A percentile compares a stretch with the other conserved stretches of the same genome.
These are phyloP conservation scores for Sarcocystis neurona DNA, from an alignment of 169 alveolate genomes.

Conservation along the genomic window DNA sequence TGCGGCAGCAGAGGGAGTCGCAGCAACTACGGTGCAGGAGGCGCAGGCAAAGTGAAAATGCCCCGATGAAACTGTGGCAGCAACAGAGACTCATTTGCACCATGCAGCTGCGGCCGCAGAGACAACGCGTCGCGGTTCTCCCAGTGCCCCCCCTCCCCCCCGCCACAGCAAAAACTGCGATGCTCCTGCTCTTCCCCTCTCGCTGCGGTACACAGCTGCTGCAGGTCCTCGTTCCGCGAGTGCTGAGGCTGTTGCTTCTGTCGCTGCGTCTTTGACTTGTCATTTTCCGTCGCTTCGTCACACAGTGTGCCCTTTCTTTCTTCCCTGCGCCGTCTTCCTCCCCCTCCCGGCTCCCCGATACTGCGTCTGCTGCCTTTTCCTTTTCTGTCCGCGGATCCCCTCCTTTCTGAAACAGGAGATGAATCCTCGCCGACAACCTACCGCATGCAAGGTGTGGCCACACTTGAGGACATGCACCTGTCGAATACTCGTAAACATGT, in stretches of 20 bases:
- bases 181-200: too few species aligned
- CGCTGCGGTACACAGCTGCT: too few species aligned
- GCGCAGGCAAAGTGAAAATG: too few species aligned
- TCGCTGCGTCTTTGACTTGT: neutral
- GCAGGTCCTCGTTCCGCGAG: neutral
- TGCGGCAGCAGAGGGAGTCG: too few species aligned
- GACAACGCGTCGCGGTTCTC: neutral
- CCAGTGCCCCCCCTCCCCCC: too few species aligned
- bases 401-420: neutral
- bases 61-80: too few species aligned
- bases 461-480: constrained; percentile 69
- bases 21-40: too few species aligned
- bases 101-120: neutral
- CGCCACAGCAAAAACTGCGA: too few species aligned
- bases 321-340: neutral
- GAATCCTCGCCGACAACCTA: constrained; percentile 18
- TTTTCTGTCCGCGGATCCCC: too few species aligned
- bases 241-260: neutral
- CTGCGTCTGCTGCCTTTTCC: neutral
- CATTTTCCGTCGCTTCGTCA: neutral
- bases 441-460: constrained; percentile 72
- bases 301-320: neutral
- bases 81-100: neutral
- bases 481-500: constrained; percentile 66
- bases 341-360: neutral